phyloP scores from a whole-genome alignment of 352 stramenopile species.

The Globisporangium ultimum region DNA sequence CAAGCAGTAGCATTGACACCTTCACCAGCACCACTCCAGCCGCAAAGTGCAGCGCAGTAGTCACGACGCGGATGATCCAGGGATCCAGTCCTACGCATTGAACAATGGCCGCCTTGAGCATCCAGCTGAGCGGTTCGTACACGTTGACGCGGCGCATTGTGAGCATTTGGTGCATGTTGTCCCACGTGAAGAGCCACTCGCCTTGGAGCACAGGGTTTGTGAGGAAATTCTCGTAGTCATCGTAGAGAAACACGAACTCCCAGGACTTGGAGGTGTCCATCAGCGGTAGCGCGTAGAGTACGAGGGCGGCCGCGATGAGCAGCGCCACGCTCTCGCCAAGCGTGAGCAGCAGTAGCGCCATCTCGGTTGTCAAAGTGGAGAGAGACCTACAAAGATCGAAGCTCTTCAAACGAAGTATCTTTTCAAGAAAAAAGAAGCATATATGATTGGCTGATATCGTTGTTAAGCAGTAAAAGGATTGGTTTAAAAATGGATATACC shows the following conservation, averaged over 20 bases:
- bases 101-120: slow-evolving; percentile 52
- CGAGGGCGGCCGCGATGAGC: background rate
- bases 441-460: background rate
- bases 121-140: slow-evolving; percentile 64
- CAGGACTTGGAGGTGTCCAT: slow-evolving; percentile 15
- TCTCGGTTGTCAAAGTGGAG: background rate
- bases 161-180: slow-evolving; percentile 41
- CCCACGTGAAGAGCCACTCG: slow-evolving; percentile 18
- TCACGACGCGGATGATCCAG: slow-evolving; percentile 35
- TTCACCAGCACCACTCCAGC: slow-evolving; percentile 24
- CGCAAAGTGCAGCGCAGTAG: slow-evolving; percentile 36
- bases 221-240: slow-evolving; percentile 61
- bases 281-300: slow-evolving; percentile 2
- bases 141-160: slow-evolving; percentile 58
- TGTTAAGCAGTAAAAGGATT: background rate
- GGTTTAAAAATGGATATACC: background rate
- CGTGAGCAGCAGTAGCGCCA: slow-evolving; percentile 1
- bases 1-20: slow-evolving; percentile 22
- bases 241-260: slow-evolving; percentile 51
- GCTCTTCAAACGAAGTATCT: background rate
- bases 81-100: slow-evolving; percentile 30
- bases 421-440: background rate
- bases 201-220: slow-evolving; percentile 42
- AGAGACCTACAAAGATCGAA: background rate
- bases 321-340: slow-evolving; percentile 1